A percentile compares a stretch with the other conserved stretches of the same genome.
These are phyloP conservation scores for Rhizomucor pusillus DNA, from an alignment of 371 early-diverging fungal genomes.

Conservation along the genomic window DNA sequence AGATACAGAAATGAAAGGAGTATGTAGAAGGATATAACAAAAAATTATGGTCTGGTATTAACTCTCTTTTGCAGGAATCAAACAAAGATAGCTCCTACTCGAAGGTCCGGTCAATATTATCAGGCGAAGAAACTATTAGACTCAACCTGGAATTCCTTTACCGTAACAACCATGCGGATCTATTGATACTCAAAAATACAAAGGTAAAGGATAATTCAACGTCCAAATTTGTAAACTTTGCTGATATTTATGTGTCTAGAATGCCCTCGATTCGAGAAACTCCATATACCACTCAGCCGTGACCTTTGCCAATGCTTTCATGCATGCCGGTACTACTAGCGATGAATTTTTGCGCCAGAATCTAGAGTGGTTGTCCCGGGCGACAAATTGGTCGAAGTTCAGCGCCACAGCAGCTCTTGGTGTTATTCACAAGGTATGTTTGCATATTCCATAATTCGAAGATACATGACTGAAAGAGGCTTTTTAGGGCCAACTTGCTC, in stretches of 20 bases:
- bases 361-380: slow-evolving; percentile 96
- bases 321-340: slow-evolving; percentile 98
- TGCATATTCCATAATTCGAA: not conserved
- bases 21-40: slow-evolving; percentile 11
- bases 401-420: slow-evolving; percentile 98
- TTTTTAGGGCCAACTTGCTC: slow-evolving; percentile 83
- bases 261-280: slow-evolving; percentile 85
- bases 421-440: slow-evolving; percentile 91
- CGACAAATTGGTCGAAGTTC: slow-evolving; percentile 99
- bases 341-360: slow-evolving; percentile 98
- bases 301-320: slow-evolving; percentile 97
- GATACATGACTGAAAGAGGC: not conserved
- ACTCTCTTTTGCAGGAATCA: not conserved
- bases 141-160: slow-evolving; percentile 92
- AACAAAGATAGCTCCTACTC: slow-evolving; percentile 16
- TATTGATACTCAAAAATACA: slow-evolving; percentile 90
- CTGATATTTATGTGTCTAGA: slow-evolving; percentile 31
- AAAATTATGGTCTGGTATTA: not conserved
- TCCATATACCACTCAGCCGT: slow-evolving; percentile 94
- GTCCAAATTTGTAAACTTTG: not conserved
- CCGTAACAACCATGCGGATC: slow-evolving; percentile 93
- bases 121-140: slow-evolving; percentile 85
- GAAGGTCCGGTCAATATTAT: slow-evolving; percentile 77
- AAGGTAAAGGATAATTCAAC: slow-evolving; percentile 51
- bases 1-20: slow-evolving; percentile 44